Base-by-base conservation (phyloP, 768 basidiomycete species). In the Piloderma croceum region DNA sequence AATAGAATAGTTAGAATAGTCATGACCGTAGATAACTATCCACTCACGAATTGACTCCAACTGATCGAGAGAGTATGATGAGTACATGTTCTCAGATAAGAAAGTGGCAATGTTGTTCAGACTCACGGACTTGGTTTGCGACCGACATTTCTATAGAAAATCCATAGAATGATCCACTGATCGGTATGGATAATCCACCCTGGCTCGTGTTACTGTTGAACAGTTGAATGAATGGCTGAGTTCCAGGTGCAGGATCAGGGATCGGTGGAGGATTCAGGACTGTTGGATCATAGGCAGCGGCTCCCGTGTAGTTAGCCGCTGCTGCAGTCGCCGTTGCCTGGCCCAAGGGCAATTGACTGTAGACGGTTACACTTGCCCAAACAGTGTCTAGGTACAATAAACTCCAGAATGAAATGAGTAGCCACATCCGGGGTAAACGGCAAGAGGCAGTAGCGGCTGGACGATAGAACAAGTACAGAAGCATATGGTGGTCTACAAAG, bases 141-240 rank as follows among this genome's bases (percentile, higher is more conserved):
- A 74, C 64, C 24, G 65, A 68, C 42, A 73, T 48, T 46, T 73
- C 71, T 33, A 74, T 55, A 3, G 59, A 62, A 42, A 71, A 73
- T 0, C 71, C 71, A 11, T 65, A 44, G 24, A 71, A 72, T 34
- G 68, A 66, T 13, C 69, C 69, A n/a, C n/a, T n/a, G n/a, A n/a
- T n/a, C n/a, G n/a, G n/a, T n/a, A n/a, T n/a, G 6, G 60, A 60
- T 4, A 66, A 46, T 5, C 49, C 52, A n/a, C n/a, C n/a, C n/a
- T n/a, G n/a, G 13, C 29, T 23, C 3, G 50, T 52, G 15, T 45
- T 39, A 11, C 43, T 25, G 31, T 50, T 35, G 35, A 35, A 55
- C 0, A 64, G 41, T n/a, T 46, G 25, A 34, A 59, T 41, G 32
- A 55, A 39, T 40, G 58, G 53, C 33, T 53, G 17, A 15, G 51